phyloP scores from a whole-genome alignment of 805 yeast genomes.

The Teunomyces panamensis region DNA sequence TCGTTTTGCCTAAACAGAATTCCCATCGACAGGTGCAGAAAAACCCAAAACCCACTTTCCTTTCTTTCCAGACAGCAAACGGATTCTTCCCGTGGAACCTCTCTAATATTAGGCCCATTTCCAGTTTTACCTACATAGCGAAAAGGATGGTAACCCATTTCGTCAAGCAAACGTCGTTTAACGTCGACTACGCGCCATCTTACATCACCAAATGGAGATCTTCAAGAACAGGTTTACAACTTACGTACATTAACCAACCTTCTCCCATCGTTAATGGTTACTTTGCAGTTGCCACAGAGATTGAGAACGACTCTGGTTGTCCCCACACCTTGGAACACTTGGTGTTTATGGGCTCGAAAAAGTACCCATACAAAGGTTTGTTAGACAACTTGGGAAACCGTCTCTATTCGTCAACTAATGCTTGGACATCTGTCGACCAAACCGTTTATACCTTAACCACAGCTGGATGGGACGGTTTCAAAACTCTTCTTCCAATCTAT shows the following conservation, averaged over 20 bases:
- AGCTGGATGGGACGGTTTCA: conserved; percentile 97
- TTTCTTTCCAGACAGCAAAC: not conserved
- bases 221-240: conserved; percentile 73
- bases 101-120: not conserved
- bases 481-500: conserved; percentile 78
- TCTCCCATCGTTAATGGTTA: conserved; percentile 92
- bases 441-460: conserved; percentile 88
- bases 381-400: conserved; percentile 83
- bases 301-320: conserved; percentile 79
- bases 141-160: conserved; percentile 3
- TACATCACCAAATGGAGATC: conserved; percentile 75
- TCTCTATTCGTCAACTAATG: conserved; percentile 84
- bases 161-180: conserved; percentile 42
- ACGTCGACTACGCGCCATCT: conserved; percentile 74
- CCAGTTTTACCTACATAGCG: not conserved
- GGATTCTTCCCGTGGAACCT: not conserved
- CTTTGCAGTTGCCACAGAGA: conserved; percentile 94
- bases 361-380: conserved; percentile 87
- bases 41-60: not conserved
- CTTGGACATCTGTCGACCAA: conserved; percentile 96
- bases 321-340: conserved; percentile 96
- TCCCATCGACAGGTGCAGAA: not conserved
- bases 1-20: not conserved
- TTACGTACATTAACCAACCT: conserved; percentile 71
- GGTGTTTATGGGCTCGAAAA: conserved; percentile 88